Base-by-base conservation (phyloP, 805 yeast species). In the Kodamaea lidongshanica region DNA sequence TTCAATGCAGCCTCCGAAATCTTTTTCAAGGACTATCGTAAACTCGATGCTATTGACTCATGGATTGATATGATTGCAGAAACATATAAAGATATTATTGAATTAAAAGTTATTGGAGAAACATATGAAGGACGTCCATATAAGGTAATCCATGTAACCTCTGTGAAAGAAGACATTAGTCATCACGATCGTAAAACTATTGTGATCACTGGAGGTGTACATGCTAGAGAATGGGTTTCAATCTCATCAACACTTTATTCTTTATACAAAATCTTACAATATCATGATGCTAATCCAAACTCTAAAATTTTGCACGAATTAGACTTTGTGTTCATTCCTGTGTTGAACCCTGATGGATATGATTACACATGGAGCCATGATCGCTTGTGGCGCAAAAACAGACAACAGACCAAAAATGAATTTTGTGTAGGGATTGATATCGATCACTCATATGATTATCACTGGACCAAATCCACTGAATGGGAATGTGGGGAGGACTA, bases 291-390 rank as follows among this genome's bases (percentile, higher is more conserved):
- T 13, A 42, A 58, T 31, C 65, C 63, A 1, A 40, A 49, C 59
- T 19, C 65, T 4, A 54, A 52, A 18, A 74, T 61, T 36, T 54
- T 85, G 36, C 60, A 76, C 26, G 58, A 74, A 25, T 53, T 84
- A 35, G 89, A 85, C 45, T 81, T 82, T 44, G 52, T 83, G 19
- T 76, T 87, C 40, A 67, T 86, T 17, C 96, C 96, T 0, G 83
- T 85, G 8, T 71, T 78, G 54, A 87, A 87, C 48, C 95, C 95
- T 1, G 96, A 87, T 56, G 96, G 96, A 0, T 87, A 87, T 51
- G 83, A 66, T 9, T 80, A 81, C 51, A 67, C 94, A 2, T 87
- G 96, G 95, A 66, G 64, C 2, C 48, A 58, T 16, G 95, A 87
- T 50, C 62, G 96, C 34, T 59, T 87, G 36, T 87, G 96, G 96